Percentiles rank a stretch among this genome's conserved stretches.
Evolutionary conservation across 805 yeast species (phyloP).

Genomic region (Yarrowia bubula): DNA sequence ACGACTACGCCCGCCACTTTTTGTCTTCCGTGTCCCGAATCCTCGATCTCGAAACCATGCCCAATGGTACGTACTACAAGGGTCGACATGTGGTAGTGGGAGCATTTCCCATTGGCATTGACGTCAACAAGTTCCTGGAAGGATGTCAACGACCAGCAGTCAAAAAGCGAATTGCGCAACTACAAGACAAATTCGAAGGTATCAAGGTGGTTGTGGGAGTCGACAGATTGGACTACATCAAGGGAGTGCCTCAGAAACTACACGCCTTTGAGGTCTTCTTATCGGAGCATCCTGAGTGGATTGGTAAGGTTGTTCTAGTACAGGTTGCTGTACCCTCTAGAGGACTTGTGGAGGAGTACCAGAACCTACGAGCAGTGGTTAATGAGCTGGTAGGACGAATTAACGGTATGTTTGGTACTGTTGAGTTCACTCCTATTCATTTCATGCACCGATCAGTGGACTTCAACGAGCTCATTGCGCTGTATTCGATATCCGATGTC

Average conservation of each 20-base stretch:
- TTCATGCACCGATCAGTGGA: slow-evolving; percentile 90
- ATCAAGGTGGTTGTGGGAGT: slow-evolving; percentile 92
- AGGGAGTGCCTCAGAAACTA: slow-evolving; percentile 96
- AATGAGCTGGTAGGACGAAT: slow-evolving; percentile 95
- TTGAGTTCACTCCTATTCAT: slow-evolving; percentile 96
- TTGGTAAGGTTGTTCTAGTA: slow-evolving; percentile 90
- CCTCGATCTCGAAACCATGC: slow-evolving; percentile 75
- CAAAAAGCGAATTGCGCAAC: slow-evolving; percentile 58
- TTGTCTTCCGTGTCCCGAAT: slow-evolving; percentile 84
- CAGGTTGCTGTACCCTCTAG: slow-evolving; percentile 98
- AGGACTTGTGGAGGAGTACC: slow-evolving; percentile 98
- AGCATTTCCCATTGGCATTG: slow-evolving; percentile 99
- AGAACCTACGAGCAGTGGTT: slow-evolving; percentile 85
- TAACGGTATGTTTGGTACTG: slow-evolving; percentile 93
- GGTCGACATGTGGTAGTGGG: slow-evolving; percentile 82
- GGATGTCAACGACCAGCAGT: slow-evolving; percentile 69
- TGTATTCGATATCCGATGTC: slow-evolving; percentile 82
- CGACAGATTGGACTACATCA: slow-evolving; percentile 92
- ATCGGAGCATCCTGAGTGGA: slow-evolving; percentile 95
- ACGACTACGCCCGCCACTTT: slow-evolving; percentile 96
- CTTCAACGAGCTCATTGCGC: slow-evolving; percentile 85
- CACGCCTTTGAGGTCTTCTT: slow-evolving; percentile 94
- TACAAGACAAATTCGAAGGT: slow-evolving; percentile 67
- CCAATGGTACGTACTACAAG: slow-evolving; percentile 81
- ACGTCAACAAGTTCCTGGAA: slow-evolving; percentile 82